Percentiles rank a stretch among this genome's conserved stretches.
Conservation (phyloP, 495 filamentous ascomycete genomes). For the Ascobolus immersus region DNA sequence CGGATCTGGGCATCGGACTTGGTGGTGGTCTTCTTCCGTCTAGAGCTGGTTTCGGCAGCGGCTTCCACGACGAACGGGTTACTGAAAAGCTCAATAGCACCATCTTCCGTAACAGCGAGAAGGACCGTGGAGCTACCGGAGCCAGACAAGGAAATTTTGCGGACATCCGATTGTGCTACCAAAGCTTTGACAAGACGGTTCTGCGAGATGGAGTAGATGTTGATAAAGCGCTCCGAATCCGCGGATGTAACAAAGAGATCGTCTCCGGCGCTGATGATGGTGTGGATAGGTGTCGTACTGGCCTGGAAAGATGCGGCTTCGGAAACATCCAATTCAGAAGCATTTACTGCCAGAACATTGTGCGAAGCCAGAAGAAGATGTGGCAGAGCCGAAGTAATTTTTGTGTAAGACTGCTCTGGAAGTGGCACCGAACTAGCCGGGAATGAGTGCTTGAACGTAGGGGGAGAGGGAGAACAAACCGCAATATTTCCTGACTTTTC, state of each 20-base stretch:
- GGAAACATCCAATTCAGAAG: slow-evolving; percentile 20
- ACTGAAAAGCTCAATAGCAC: slow-evolving; percentile 31
- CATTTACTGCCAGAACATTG: slow-evolving; percentile 26
- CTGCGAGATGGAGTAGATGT: slow-evolving; percentile 24
- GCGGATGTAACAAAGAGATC: slow-evolving; percentile 22
- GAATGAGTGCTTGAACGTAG: background rate
- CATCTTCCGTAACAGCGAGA: slow-evolving; percentile 27
- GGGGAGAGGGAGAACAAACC: slow-evolving; percentile 16
- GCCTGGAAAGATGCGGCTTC: slow-evolving; percentile 23
- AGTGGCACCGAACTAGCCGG: slow-evolving; percentile 23
- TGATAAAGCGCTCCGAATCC: slow-evolving; percentile 31
- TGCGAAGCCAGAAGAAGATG: slow-evolving; percentile 32
- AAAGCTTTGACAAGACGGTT: slow-evolving; percentile 25
- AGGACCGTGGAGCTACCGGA: slow-evolving; percentile 14
- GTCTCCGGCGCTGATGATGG: slow-evolving; percentile 22
- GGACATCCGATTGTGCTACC: slow-evolving; percentile 28
- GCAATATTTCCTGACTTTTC: slow-evolving; percentile 21
- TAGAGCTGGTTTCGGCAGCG: slow-evolving; percentile 16
- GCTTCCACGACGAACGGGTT: slow-evolving; percentile 25
- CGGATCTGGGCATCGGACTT: slow-evolving; percentile 26
- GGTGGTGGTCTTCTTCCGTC: slow-evolving; percentile 25
- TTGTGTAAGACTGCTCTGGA: slow-evolving; percentile 22
- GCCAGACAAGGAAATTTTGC: slow-evolving; percentile 17
- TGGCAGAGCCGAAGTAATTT: slow-evolving; percentile 19
- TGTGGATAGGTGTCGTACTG: slow-evolving; percentile 29